These are phyloP conservation scores for Botryotinia convoluta DNA, from an alignment of 2,329 filamentous ascomycete species.

Conservation along the genomic window DNA sequence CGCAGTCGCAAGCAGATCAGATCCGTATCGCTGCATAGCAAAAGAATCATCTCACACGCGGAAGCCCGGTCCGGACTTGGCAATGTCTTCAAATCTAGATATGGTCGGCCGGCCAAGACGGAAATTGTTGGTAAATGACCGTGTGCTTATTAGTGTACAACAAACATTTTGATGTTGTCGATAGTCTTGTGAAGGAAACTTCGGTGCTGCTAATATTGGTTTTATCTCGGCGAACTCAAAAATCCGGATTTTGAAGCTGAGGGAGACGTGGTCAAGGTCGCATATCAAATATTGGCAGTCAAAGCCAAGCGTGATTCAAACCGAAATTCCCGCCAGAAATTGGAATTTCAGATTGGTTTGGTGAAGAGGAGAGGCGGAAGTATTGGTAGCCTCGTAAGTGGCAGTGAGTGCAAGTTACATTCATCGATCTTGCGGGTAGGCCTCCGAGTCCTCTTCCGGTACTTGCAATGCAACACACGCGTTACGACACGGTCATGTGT, in stretches of 20 bases:
- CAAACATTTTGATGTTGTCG: too few relatives aligned
- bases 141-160: not conserved
- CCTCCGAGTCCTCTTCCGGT: not conserved
- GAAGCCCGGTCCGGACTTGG: slow-evolving; percentile 11
- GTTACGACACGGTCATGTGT: not conserved
- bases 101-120: slow-evolving; percentile 3
- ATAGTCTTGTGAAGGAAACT: slow-evolving; percentile 2
- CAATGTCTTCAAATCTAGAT: slow-evolving; percentile 9
- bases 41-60: not conserved
- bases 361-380: not conserved
- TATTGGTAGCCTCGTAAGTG: slow-evolving; percentile 14
- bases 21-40: not conserved
- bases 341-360: not conserved
- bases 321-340: not conserved
- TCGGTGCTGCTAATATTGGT: not conserved
- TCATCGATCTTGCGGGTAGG: not conserved
- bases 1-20: not conserved
- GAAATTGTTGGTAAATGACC: not conserved
- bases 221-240: not conserved
- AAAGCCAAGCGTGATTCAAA: not conserved
- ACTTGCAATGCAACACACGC: slow-evolving; percentile 8
- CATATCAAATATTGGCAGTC: not conserved
- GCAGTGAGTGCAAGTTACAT: not conserved
- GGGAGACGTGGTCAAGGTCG: not conserved
- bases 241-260: not conserved